A percentile compares a stretch with the other conserved stretches of the same genome.
These are phyloP conservation scores for Geotrichum candidum DNA, from an alignment of 1,139 yeast genomes.

Conservation along the genomic window DNA sequence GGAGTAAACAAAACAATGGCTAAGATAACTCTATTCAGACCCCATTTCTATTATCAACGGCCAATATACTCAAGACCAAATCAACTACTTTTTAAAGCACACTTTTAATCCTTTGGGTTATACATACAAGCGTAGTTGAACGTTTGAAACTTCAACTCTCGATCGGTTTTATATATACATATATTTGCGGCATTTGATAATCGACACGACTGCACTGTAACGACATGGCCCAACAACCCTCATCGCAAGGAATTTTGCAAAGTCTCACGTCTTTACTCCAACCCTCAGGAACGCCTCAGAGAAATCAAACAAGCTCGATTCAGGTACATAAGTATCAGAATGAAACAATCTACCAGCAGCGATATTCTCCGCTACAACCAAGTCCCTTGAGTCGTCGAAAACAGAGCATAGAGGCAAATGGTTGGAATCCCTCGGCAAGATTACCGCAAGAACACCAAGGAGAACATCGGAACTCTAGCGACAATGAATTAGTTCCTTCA, in stretches of 20 bases:
- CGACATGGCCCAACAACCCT: background rate
- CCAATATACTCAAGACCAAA: no score
- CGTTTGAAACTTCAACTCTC: background rate
- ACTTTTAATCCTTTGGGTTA: background rate
- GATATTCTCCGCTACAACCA: background rate
- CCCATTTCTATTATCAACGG: no score
- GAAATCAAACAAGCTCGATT: background rate
- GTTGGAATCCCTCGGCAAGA: conserved; percentile 37
- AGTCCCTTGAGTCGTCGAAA: conserved; percentile 4
- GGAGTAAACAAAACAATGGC: no score
- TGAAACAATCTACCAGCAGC: background rate
- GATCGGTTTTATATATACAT: background rate
- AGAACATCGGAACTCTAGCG: background rate
- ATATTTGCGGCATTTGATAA: background rate
- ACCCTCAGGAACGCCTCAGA: background rate
- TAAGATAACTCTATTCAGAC: no score
- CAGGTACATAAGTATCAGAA: background rate
- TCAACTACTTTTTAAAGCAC: no score
- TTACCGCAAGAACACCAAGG: background rate
- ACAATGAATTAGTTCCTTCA: background rate
- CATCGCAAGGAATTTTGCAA: conserved; percentile 1
- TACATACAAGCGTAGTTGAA: background rate
- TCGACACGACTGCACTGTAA: background rate
- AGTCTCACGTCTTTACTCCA: conserved; percentile 1
- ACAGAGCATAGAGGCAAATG: conserved; percentile 29